Conservation (phyloP, 2,329 filamentous ascomycete species). For the Alternaria ventricosa region DNA sequence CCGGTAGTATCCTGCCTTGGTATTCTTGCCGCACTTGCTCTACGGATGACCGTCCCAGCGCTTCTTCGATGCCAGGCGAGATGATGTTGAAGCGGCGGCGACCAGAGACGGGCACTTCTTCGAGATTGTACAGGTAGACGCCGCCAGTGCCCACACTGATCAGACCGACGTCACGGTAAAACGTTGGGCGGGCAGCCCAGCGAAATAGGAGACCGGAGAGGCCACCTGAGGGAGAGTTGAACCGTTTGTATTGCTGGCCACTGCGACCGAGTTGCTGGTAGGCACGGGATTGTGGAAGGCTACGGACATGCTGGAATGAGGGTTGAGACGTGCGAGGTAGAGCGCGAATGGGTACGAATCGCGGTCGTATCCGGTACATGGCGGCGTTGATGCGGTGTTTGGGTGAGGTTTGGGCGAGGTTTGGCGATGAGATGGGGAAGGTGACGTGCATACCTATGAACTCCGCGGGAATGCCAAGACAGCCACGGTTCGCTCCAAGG, state of each 20-base stretch:
- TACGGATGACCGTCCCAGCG: slow-evolving; percentile 62
- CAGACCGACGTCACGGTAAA: slow-evolving; percentile 54
- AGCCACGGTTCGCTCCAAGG: not conserved
- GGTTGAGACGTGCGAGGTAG: not conserved
- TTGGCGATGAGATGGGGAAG: not conserved
- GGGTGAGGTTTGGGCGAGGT: not conserved
- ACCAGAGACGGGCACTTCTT: slow-evolving; percentile 75
- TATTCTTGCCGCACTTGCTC: slow-evolving; percentile 63
- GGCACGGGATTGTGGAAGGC: slow-evolving; percentile 16
- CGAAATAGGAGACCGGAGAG: slow-evolving; percentile 33
- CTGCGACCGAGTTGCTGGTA: slow-evolving; percentile 33
- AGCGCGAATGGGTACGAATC: slow-evolving; percentile 6
- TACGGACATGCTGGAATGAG: not conserved
- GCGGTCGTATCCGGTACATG: slow-evolving; percentile 28
- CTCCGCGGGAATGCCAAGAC: slow-evolving; percentile 25
- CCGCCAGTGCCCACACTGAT: slow-evolving; percentile 53
- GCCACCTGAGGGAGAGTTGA: slow-evolving; percentile 22
- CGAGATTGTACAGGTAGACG: slow-evolving; percentile 73
- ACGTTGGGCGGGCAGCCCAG: slow-evolving; percentile 55
- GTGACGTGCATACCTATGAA: slow-evolving; percentile 5
- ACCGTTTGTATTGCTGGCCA: slow-evolving; percentile 39
- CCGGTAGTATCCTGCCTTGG: slow-evolving; percentile 63
- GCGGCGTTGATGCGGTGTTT: not conserved
- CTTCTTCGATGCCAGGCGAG: slow-evolving; percentile 61
- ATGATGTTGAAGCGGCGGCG: slow-evolving; percentile 77